phyloP scores from a whole-genome alignment of 75 land plant species.

The Azolla pinnata region DNA sequence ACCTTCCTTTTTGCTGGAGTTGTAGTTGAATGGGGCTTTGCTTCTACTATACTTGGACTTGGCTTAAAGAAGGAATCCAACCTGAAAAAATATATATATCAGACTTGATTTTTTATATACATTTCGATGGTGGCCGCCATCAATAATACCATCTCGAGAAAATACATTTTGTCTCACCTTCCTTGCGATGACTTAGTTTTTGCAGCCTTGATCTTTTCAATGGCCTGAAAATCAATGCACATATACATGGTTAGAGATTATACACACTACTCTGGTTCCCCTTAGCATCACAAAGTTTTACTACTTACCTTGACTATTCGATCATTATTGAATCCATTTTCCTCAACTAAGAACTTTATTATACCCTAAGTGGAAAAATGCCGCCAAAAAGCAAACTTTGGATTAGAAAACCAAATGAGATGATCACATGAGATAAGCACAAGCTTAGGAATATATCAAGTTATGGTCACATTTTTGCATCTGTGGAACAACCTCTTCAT shows the following conservation, averaged over 20 bases:
- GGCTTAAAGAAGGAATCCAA: slow-evolving; percentile 80
- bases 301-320: slow-evolving; percentile 68
- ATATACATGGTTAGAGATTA: neutral
- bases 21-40: slow-evolving; percentile 5
- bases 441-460: neutral
- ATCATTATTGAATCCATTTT: slow-evolving; percentile 89
- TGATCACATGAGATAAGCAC: no score
- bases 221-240: slow-evolving; percentile 41
- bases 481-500: slow-evolving; percentile 98
- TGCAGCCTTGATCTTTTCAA: slow-evolving; percentile 90
- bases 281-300: neutral
- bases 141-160: neutral
- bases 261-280: neutral
- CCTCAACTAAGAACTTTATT: slow-evolving; percentile 70
- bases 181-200: slow-evolving; percentile 91
- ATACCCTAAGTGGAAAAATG: slow-evolving; percentile 44
- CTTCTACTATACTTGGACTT: slow-evolving; percentile 11
- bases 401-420: no score
- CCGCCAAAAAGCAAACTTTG: neutral
- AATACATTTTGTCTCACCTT: slow-evolving; percentile 36
- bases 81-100: slow-evolving; percentile 20
- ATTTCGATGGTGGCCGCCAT: neutral
- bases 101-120: neutral
- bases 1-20: slow-evolving; percentile 52
- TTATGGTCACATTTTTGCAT: no score